Base-by-base conservation (phyloP, 1,284 basidiomycete genomes). In the Ustilago lituana region DNA sequence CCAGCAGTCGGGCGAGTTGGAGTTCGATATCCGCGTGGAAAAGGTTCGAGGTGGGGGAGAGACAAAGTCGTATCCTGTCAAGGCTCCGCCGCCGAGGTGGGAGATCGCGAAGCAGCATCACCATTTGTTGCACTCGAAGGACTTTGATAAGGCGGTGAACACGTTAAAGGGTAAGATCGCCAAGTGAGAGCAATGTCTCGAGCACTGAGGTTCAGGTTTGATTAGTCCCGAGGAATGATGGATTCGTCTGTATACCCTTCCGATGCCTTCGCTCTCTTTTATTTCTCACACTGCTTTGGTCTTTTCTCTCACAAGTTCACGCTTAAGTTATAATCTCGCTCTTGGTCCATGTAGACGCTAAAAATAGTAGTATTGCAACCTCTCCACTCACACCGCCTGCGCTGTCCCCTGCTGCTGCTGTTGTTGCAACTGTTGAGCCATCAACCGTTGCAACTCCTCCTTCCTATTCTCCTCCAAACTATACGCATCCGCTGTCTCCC, bases 21-120 rank as follows among this genome's bases (percentile, higher is more conserved):
- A 88, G n/a, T 97, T 94, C 69, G 91, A 94, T 73, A 87, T 98
- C 69, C 87, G 91, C 2, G 88, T 98, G 5, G 95, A 98, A 31
- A 76, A 70, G 36, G 59, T 52, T 10, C 53, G 75, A 15, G 80
- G 80, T 7, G 46, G 56, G 1, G 79, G 77, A 17, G 67, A 66
- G 37, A 78, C 70, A 10, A 80, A 81, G 62, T 47, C 55, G 14
- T 82, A 80, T 38, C 54, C 64, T 0, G 74, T 80, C 24, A 65
- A 64, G 32, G 62, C 77, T 20, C 80, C 79, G 0, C 55, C 72
- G 29, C 80, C 80, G 5, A 43, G 29, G 2, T 77, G 68, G 68
- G 39, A 66, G 0, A 26, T 71, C 7, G 62, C 31, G 0, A 65
- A 71, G 29, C 53, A 62, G 1, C 63, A 71, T 29, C 68, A 71